Evolutionary conservation across 2,329 filamentous ascomycete genomes (phyloP).

Genomic region (Rhynchosporium graminicola): DNA sequence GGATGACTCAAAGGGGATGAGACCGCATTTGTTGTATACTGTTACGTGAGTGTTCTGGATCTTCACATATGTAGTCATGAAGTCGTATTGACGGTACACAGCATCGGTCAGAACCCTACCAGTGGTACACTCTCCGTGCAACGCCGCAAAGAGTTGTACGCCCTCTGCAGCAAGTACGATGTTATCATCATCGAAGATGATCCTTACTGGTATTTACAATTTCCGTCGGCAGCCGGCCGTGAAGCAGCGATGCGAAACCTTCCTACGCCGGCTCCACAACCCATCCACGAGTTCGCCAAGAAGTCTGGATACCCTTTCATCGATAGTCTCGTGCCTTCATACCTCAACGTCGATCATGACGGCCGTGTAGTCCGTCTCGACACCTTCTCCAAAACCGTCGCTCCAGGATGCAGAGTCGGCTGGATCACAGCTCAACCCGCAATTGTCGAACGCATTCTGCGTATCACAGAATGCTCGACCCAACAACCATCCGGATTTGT

Average conservation of each 20-base stretch:
- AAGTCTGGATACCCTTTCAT: slow-evolving; percentile 74
- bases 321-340: slow-evolving; percentile 81
- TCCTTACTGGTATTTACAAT: slow-evolving; percentile 95
- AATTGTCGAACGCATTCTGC: slow-evolving; percentile 70
- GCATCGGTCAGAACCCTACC: slow-evolving; percentile 89
- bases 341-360: slow-evolving; percentile 77
- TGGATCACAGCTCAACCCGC: slow-evolving; percentile 87
- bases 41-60: slow-evolving; percentile 67
- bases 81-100: slow-evolving; percentile 39
- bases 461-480: slow-evolving; percentile 75
- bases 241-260: slow-evolving; percentile 43
- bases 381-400: slow-evolving; percentile 91
- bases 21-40: slow-evolving; percentile 85
- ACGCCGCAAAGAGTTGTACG: slow-evolving; percentile 77
- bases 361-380: slow-evolving; percentile 88
- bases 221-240: slow-evolving; percentile 62
- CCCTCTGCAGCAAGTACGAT: slow-evolving; percentile 79
- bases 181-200: slow-evolving; percentile 92
- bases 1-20: slow-evolving; percentile 71
- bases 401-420: slow-evolving; percentile 84
- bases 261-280: slow-evolving; percentile 26
- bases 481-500: slow-evolving; percentile 89
- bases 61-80: slow-evolving; percentile 11
- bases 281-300: slow-evolving; percentile 40
- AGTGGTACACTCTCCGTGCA: slow-evolving; percentile 72